Conservation (phyloP, 805 yeast genomes). For the Komagataella mondaviorum region DNA sequence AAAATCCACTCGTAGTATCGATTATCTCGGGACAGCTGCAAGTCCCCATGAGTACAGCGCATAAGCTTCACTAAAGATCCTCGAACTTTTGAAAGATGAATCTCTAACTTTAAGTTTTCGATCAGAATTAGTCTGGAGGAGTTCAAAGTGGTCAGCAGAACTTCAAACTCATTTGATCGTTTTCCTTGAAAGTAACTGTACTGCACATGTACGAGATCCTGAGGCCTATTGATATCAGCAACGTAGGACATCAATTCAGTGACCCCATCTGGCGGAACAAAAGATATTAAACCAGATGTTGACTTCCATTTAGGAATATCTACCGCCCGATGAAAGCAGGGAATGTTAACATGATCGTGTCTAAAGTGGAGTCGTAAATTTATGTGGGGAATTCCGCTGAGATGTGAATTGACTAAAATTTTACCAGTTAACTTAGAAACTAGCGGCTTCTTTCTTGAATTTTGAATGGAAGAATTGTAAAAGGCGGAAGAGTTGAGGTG, state of each 20-base stretch:
- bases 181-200: slow-evolving; percentile 39
- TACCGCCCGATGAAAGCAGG: slow-evolving; percentile 64
- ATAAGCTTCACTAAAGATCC: slow-evolving; percentile 34
- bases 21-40: slow-evolving; percentile 30
- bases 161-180: slow-evolving; percentile 46
- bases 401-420: slow-evolving; percentile 46
- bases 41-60: slow-evolving; percentile 69
- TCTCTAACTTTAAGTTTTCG: slow-evolving; percentile 30
- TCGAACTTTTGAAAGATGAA: slow-evolving; percentile 12
- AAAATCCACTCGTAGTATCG: slow-evolving; percentile 56
- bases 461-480: slow-evolving; percentile 11
- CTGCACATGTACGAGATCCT: slow-evolving; percentile 46
- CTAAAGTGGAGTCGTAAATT: slow-evolving; percentile 36
- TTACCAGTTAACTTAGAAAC: slow-evolving; percentile 49
- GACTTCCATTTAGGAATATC: slow-evolving; percentile 36
- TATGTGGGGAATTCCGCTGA: slow-evolving; percentile 71
- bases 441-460: slow-evolving; percentile 20
- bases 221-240: slow-evolving; percentile 30
- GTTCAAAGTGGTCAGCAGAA: slow-evolving; percentile 32
- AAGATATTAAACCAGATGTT: slow-evolving; percentile 35
- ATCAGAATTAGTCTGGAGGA: slow-evolving; percentile 30
- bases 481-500: slow-evolving; percentile 8
- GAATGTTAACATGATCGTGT: slow-evolving; percentile 35
- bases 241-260: slow-evolving; percentile 50
- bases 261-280: slow-evolving; percentile 84